Percentiles rank a stretch among this genome's conserved stretches.
Evolutionary conservation across 768 basidiomycete genomes (phyloP).

Genomic region (Mycena metata): DNA sequence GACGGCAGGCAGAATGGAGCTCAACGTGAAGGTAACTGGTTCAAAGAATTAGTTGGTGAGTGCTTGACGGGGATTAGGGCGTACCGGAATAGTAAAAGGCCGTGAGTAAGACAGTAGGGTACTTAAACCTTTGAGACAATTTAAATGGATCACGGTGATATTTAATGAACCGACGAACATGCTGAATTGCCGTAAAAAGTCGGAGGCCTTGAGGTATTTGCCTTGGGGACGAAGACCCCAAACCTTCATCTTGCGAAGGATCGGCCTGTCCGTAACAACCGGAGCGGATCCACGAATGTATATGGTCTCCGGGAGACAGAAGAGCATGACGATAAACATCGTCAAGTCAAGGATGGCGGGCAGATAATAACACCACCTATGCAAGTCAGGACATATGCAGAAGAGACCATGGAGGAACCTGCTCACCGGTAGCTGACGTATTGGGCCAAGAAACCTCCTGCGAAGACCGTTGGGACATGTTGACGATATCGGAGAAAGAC

Average conservation of each 20-base stretch:
- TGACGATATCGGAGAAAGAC: not conserved
- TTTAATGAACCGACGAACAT: slow-evolving; percentile 15
- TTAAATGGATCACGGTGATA: not conserved
- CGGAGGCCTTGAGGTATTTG: slow-evolving; percentile 26
- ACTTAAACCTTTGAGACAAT: slow-evolving; percentile 19
- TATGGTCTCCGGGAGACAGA: slow-evolving; percentile 59
- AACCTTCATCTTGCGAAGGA: slow-evolving; percentile 31
- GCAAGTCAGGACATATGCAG: not conserved
- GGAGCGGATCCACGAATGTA: slow-evolving; percentile 37
- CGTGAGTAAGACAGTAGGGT: slow-evolving; percentile 31
- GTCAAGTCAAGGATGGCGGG: slow-evolving; percentile 58
- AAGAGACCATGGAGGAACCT: not conserved
- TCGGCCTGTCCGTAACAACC: slow-evolving; percentile 29
- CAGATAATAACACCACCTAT: slow-evolving; percentile 59
- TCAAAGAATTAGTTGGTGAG: no score
- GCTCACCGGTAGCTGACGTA: slow-evolving; percentile 30
- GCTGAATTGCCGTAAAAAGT: slow-evolving; percentile 28
- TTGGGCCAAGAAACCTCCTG: slow-evolving; percentile 47
- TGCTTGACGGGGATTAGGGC: no score
- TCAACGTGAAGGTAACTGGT: slow-evolving; percentile 23
- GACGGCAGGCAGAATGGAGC: slow-evolving; percentile 34
- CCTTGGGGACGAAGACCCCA: slow-evolving; percentile 29
- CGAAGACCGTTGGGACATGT: not conserved
- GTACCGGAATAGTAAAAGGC: slow-evolving; percentile 27
- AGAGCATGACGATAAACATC: slow-evolving; percentile 52